Evolutionary conservation across 192 early-diverging fungal genomes (phyloP).

Genomic region (Entomortierella lignicola): DNA sequence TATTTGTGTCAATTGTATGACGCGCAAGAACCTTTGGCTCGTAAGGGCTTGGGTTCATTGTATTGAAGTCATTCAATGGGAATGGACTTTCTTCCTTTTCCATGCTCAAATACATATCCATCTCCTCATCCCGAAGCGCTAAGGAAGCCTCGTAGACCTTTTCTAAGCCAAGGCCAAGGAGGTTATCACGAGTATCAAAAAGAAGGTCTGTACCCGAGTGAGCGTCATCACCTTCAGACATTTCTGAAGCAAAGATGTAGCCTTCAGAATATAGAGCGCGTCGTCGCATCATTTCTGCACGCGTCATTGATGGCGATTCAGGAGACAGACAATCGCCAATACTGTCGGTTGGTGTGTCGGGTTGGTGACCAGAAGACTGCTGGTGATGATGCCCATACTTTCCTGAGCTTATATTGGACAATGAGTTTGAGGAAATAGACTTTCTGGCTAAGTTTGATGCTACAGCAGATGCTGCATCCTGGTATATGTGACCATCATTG

Average conservation of each 20-base stretch:
- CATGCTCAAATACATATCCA: conserved; percentile 47
- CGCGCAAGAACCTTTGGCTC: conserved; percentile 37
- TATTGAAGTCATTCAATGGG: conserved; percentile 25
- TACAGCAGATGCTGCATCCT: conserved; percentile 18
- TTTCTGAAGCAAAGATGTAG: conserved; percentile 10
- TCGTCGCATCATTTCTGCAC: conserved; percentile 35
- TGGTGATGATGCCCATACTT: conserved; percentile 49
- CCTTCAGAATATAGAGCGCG: conserved; percentile 19
- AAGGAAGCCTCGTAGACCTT: conserved; percentile 8
- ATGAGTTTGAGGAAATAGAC: conserved; percentile 31
- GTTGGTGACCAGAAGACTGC: conserved; percentile 25
- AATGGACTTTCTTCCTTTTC: conserved; percentile 46
- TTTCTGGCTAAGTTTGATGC: conserved; percentile 28
- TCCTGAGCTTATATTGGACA: conserved; percentile 12
- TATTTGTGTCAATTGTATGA: not conserved
- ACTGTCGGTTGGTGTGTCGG: conserved; percentile 24
- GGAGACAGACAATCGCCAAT: conserved; percentile 44
- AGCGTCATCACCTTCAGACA: no score
- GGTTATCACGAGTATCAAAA: conserved; percentile 23
- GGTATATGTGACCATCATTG: conserved; percentile 15
- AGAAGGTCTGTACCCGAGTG: conserved; percentile 30
- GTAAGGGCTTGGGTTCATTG: conserved; percentile 33
- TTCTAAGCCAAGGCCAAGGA: conserved; percentile 22
- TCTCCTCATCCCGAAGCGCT: conserved; percentile 30
- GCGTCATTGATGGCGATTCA: conserved; percentile 36